Evolutionary conservation across 2,329 filamentous ascomycete genomes (phyloP).

Genomic region (Cladosporium halotolerans): DNA sequence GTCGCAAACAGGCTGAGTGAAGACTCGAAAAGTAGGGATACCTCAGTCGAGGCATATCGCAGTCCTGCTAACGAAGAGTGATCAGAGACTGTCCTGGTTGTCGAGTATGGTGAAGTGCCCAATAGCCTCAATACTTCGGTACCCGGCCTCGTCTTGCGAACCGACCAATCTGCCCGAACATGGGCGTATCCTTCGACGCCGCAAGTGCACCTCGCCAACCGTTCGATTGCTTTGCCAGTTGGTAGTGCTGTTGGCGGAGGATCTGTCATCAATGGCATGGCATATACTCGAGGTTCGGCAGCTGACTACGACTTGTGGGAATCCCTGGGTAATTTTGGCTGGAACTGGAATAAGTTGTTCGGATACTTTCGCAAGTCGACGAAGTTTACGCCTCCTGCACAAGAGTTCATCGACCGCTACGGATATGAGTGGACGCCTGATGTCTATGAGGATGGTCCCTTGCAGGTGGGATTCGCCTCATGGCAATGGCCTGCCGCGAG

Average conservation of each 20-base stretch:
- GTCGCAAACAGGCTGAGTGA: slow-evolving; percentile 30
- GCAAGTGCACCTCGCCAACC: slow-evolving; percentile 2
- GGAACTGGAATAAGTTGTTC: slow-evolving; percentile 33
- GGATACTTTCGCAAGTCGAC: slow-evolving; percentile 32
- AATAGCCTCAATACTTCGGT: slow-evolving; percentile 5
- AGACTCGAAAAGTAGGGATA: background rate
- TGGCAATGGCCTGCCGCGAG: slow-evolving; percentile 6
- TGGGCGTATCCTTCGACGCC: background rate
- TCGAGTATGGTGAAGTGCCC: slow-evolving; percentile 6
- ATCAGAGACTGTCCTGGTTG: slow-evolving; percentile 4
- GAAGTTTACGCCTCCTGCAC: background rate
- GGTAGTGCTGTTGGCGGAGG: slow-evolving; percentile 3
- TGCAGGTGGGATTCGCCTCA: slow-evolving; percentile 7
- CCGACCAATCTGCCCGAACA: slow-evolving; percentile 3
- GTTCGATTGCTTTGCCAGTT: background rate
- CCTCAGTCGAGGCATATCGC: background rate
- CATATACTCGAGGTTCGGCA: slow-evolving; percentile 2
- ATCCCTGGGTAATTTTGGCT: slow-evolving; percentile 29
- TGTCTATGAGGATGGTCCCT: background rate
- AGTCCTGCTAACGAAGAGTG: background rate
- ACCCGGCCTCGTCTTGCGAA: background rate
- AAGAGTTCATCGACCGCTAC: slow-evolving; percentile 1
- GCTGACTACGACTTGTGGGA: slow-evolving; percentile 24
- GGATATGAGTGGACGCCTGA: slow-evolving; percentile 6
- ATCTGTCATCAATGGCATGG: slow-evolving; percentile 6